These are phyloP conservation scores for Eutrema japonicum DNA, from an alignment of 345 rosid species.

Conservation along the genomic window DNA sequence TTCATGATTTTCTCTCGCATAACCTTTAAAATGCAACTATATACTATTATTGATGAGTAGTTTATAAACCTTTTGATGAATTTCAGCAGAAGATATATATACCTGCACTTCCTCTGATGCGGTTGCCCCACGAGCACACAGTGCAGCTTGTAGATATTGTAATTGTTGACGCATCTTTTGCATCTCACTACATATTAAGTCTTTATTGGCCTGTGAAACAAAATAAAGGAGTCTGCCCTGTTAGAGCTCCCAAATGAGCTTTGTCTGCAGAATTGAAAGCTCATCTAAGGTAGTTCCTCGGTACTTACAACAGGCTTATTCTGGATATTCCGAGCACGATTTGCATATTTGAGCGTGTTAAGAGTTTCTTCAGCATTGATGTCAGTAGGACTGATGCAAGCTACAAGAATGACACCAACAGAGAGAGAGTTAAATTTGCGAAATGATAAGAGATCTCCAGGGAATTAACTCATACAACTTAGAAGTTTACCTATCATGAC, in stretches of 20 bases:
- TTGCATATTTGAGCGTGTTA: constrained; percentile 80
- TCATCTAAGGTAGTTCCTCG: background rate
- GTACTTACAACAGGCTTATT: constrained; percentile 81
- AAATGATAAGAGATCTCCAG: constrained; percentile 2
- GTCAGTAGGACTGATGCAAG: constrained; percentile 88
- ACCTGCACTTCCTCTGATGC: constrained; percentile 67
- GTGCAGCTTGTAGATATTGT: constrained; percentile 66
- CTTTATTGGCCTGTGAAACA: constrained; percentile 65
- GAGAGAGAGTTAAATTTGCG: background rate
- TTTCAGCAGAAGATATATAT: constrained; percentile 29
- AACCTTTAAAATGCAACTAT: constrained; percentile 45
- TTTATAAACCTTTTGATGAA: constrained; percentile 12
- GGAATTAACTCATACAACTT: background rate
- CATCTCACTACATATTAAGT: constrained; percentile 69
- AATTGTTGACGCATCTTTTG: constrained; percentile 77
- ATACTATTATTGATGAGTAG: constrained; percentile 21
- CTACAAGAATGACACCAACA: constrained; percentile 45
- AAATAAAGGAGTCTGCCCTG: constrained; percentile 17
- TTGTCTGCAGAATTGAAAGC: constrained; percentile 7
- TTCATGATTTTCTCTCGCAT: constrained; percentile 67
- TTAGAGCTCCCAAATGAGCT: constrained; percentile 14
- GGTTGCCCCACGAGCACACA: constrained; percentile 59
- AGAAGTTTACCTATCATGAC: constrained; percentile 71
- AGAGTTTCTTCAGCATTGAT: constrained; percentile 82
- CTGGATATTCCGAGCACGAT: constrained; percentile 87